Conservation (phyloP, 129 eudicot genomes). For the Flaveria brownii region DNA sequence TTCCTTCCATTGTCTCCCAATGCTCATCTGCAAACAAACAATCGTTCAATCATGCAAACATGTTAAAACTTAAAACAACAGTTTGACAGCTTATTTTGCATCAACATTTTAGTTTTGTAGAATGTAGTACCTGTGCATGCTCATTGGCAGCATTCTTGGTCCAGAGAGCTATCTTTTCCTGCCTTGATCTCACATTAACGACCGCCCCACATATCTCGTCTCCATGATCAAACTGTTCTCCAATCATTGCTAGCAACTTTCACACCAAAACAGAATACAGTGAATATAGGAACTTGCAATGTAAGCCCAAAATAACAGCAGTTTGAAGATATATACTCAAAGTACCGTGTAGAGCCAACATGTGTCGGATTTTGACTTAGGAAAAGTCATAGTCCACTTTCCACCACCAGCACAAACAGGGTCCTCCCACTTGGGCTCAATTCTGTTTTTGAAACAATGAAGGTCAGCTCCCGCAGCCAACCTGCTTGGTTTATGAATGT, state of each 20-base stretch:
- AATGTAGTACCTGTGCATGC: constrained; percentile 72
- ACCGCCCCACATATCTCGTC: constrained; percentile 98
- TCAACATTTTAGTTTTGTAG: neutral
- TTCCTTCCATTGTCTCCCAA: constrained; percentile 84
- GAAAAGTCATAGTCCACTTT: constrained; percentile 76
- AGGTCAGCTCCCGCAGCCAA: constrained; percentile 68
- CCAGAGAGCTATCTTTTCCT: constrained; percentile 81
- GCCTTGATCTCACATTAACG: constrained; percentile 73
- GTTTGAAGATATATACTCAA: neutral
- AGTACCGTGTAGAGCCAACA: constrained; percentile 83
- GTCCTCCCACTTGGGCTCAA: constrained; percentile 97
- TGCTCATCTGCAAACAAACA: constrained; percentile 53
- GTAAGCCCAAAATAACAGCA: neutral
- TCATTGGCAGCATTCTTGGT: constrained; percentile 94
- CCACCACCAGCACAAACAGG: constrained; percentile 96
- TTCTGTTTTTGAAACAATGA: constrained; percentile 76
- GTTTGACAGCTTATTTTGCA: neutral
- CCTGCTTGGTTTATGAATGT: constrained; percentile 79
- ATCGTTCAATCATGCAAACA: neutral
- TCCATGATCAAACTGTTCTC: constrained; percentile 92
- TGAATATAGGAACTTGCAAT: neutral
- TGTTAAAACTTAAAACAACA: neutral
- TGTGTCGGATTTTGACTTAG: constrained; percentile 65
- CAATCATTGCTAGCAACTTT: constrained; percentile 91
- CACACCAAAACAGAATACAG: constrained; percentile 7